Evolutionary conservation across 2,329 filamentous ascomycete species (phyloP).

Genomic region (Apiospora sp.): DNA sequence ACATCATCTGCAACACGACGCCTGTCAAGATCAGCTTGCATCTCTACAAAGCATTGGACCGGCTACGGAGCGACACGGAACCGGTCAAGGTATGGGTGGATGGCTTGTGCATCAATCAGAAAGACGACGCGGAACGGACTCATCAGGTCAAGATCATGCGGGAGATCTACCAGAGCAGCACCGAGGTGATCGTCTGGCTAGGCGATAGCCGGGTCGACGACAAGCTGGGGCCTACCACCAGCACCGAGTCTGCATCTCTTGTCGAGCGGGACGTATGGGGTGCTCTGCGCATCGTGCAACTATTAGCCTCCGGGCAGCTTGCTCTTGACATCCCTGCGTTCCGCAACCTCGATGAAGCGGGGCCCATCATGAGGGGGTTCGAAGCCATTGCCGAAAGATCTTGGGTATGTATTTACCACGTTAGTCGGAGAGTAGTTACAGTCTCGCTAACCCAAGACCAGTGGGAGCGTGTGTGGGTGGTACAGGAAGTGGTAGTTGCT

Average conservation of each 20-base stretch:
- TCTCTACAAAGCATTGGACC: constrained; percentile 30
- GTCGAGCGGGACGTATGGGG: background rate
- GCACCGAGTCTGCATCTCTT: background rate
- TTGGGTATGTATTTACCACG: constrained; percentile 27
- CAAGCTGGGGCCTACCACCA: background rate
- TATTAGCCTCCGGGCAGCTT: constrained; percentile 29
- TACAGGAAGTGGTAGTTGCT: constrained; percentile 34
- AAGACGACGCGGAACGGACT: constrained; percentile 30
- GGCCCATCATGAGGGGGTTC: constrained; percentile 29
- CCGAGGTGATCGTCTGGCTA: constrained; percentile 34
- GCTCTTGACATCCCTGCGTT: constrained; percentile 33
- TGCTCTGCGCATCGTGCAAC: constrained; percentile 11
- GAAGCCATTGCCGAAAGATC: constrained; percentile 30
- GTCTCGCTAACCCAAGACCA: background rate
- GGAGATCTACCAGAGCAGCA: constrained; percentile 33
- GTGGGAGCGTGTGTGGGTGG: constrained; percentile 35
- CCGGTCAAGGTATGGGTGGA: constrained; percentile 33
- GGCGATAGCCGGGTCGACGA: constrained; percentile 25
- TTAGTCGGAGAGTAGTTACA: background rate
- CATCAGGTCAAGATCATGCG: constrained; percentile 34
- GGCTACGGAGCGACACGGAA: constrained; percentile 26
- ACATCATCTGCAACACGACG: constrained; percentile 30
- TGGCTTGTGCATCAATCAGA: constrained; percentile 35
- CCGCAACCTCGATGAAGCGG: constrained; percentile 29
- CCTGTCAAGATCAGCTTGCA: constrained; percentile 30